These are phyloP conservation scores for Podospora comata DNA, from an alignment of 495 filamentous ascomycete species.

Conservation along the genomic window DNA sequence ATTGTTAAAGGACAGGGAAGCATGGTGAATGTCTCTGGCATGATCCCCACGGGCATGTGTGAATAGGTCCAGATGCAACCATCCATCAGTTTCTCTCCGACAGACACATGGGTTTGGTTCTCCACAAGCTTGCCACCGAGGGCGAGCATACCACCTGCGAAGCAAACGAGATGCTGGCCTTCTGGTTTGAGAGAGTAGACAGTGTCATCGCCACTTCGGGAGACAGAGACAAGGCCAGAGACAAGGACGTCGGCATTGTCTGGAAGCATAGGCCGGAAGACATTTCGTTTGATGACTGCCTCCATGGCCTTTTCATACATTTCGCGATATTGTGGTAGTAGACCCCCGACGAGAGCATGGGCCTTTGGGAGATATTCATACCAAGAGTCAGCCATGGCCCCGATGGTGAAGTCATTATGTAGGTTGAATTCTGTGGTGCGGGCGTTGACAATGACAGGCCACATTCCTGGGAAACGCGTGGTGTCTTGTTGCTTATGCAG, in stretches of 20 bases:
- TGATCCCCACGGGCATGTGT: conserved; percentile 67
- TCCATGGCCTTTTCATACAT: conserved; percentile 73
- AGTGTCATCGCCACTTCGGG: conserved; percentile 62
- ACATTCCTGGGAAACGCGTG: conserved; percentile 66
- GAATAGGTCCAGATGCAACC: conserved; percentile 86
- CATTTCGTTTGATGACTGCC: conserved; percentile 59
- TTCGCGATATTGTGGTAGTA: conserved; percentile 64
- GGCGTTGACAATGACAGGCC: conserved; percentile 42
- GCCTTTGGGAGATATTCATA: conserved; percentile 86
- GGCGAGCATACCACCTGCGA: conserved; percentile 80
- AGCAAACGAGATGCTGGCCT: conserved; percentile 56
- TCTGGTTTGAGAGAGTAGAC: conserved; percentile 42
- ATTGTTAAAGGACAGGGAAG: conserved; percentile 49
- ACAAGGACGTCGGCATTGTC: conserved; percentile 45
- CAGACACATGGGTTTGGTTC: conserved; percentile 62
- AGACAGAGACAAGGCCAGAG: conserved; percentile 56
- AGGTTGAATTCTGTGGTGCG: conserved; percentile 26
- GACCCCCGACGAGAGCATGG: conserved; percentile 65
- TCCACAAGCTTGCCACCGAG: conserved; percentile 70
- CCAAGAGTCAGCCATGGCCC: conserved; percentile 71
- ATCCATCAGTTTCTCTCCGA: conserved; percentile 70
- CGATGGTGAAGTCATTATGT: conserved; percentile 59
- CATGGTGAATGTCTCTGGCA: conserved; percentile 69
- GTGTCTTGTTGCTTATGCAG: conserved; percentile 62
- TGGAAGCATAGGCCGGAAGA: conserved; percentile 62